Conservation (phyloP, 805 yeast genomes). For the Monosporozyma servazzii region DNA sequence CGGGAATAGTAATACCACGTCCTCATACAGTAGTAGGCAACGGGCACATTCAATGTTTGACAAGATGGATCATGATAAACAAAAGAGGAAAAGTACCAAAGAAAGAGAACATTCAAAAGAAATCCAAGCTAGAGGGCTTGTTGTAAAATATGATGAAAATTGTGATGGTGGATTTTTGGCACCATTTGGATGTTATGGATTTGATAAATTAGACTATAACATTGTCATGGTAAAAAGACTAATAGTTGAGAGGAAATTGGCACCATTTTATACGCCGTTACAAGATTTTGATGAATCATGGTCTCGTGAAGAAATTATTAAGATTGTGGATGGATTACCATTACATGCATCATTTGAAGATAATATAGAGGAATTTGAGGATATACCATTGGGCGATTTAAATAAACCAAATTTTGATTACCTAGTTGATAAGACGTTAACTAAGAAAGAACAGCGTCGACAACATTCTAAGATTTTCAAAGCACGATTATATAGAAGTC, state of each 20-base stretch:
- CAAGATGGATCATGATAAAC: slow-evolving; percentile 2
- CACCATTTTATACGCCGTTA: slow-evolving; percentile 87
- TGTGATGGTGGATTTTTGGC: slow-evolving; percentile 94
- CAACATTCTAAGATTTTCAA: slow-evolving; percentile 24
- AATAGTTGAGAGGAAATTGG: slow-evolving; percentile 59
- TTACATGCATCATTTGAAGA: slow-evolving; percentile 46
- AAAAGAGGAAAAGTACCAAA: slow-evolving; percentile 35
- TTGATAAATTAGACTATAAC: slow-evolving; percentile 64
- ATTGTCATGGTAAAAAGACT: slow-evolving; percentile 61
- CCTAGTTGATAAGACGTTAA: slow-evolving; percentile 21
- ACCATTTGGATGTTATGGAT: slow-evolving; percentile 79
- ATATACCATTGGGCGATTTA: slow-evolving; percentile 26
- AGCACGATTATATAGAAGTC: slow-evolving; percentile 33
- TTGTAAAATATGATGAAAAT: slow-evolving; percentile 54
- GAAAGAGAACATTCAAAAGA: slow-evolving; percentile 49
- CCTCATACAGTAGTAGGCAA: slow-evolving; percentile 13
- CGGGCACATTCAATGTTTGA: slow-evolving; percentile 16
- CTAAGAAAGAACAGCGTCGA: slow-evolving; percentile 27
- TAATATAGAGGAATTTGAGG: slow-evolving; percentile 29
- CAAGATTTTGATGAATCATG: slow-evolving; percentile 68
- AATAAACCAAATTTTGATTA: slow-evolving; percentile 21
- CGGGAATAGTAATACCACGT: not conserved
- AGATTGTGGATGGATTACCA: slow-evolving; percentile 39
- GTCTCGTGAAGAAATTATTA: slow-evolving; percentile 60
- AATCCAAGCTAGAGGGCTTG: slow-evolving; percentile 44